Percentiles rank a stretch among this genome's conserved stretches.
Conservation (phyloP, 1,284 basidiomycete genomes). For the Chiua sp. region DNA sequence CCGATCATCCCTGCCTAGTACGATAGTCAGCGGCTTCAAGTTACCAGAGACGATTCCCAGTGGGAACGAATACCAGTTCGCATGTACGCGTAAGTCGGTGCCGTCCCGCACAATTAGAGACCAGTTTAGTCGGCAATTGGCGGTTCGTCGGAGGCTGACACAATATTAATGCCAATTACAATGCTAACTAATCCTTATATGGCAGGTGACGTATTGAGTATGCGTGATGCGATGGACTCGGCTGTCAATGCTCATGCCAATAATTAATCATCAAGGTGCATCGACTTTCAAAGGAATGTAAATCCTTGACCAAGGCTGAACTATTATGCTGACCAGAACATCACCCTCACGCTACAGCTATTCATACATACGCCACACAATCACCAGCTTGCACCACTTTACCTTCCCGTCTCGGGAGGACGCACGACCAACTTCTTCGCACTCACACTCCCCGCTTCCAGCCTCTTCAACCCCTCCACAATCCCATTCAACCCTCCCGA, state of each 20-base stretch:
- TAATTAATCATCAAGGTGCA: no score
- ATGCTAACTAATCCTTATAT: neutral
- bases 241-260: no score
- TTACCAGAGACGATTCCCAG: neutral
- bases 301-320: no score
- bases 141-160: neutral
- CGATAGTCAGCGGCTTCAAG: neutral
- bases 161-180: no score
- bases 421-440: slow-evolving; percentile 27
- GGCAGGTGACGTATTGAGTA: neutral
- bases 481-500: slow-evolving; percentile 20
- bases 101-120: neutral
- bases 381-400: neutral
- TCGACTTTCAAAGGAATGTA: no score
- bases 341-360: neutral
- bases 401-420: slow-evolving; percentile 19
- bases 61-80: no score
- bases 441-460: slow-evolving; percentile 18
- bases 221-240: no score
- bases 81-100: no score
- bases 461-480: slow-evolving; percentile 9
- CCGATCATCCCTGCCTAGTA: neutral
- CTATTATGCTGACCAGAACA: no score
- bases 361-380: neutral
- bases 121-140: neutral